phyloP scores from a whole-genome alignment of 2,329 filamentous ascomycete genomes.

The Fusarium abutilonis region DNA sequence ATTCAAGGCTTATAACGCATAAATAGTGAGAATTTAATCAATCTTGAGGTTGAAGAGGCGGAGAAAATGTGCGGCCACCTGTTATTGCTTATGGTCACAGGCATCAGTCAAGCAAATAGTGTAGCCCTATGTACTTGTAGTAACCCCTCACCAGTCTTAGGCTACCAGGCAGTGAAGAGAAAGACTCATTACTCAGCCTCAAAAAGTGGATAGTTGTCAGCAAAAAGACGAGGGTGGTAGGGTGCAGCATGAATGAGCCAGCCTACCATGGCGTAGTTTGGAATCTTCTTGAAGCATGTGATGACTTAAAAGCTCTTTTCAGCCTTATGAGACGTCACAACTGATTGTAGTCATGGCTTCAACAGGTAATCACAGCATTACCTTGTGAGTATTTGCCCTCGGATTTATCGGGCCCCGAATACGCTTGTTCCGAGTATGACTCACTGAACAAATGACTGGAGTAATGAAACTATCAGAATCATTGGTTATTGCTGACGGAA shows the following conservation, averaged over 20 bases:
- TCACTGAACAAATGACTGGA: background rate
- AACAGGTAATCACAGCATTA: background rate
- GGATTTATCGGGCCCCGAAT: conserved; percentile 15
- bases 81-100: conserved; percentile 9
- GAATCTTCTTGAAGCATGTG: background rate
- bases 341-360: background rate
- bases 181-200: conserved; percentile 13
- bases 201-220: conserved; percentile 10
- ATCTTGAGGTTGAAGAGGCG: background rate
- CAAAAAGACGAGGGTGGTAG: background rate
- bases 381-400: background rate
- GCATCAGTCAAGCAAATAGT: background rate
- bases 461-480: too few species aligned
- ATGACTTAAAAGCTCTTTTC: background rate
- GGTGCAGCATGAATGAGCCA: background rate
- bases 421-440: background rate
- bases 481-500: too few species aligned
- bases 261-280: background rate
- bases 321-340: conserved; percentile 7
- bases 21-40: too few species aligned
- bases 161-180: background rate
- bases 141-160: conserved; percentile 9
- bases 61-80: background rate
- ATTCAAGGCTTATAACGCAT: too few species aligned
- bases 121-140: conserved; percentile 6